phyloP scores from a whole-genome alignment of 1,284 basidiomycete species.

The Athelia sp. region DNA sequence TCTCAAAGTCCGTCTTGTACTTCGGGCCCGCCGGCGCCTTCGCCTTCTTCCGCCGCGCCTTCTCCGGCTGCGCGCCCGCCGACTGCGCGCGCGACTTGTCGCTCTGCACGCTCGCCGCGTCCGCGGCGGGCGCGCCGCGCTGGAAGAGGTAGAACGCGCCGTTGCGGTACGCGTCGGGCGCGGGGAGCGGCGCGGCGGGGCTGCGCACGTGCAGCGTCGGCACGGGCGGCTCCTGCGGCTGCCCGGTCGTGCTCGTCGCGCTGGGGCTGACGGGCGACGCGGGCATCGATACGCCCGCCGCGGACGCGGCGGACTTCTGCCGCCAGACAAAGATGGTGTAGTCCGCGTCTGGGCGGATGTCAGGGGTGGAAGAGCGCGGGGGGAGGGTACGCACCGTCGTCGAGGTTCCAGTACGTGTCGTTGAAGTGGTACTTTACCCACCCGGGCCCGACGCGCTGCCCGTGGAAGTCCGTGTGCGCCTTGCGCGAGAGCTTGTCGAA shows the following conservation, averaged over 20 bases:
- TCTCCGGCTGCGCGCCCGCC: conserved; percentile 25
- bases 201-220: conserved; percentile 64
- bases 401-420: conserved; percentile 70
- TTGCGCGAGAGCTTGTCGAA: conserved; percentile 69
- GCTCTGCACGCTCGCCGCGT: conserved; percentile 25
- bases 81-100: conserved; percentile 26
- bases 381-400: conserved; percentile 52
- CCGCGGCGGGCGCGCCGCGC: conserved; percentile 24
- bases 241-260: background rate
- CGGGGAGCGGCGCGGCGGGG: conserved; percentile 54
- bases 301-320: conserved; percentile 30
- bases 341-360: conserved; percentile 53
- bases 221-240: conserved; percentile 13
- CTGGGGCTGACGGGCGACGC: background rate
- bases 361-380: conserved; percentile 1
- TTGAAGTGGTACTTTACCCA: conserved; percentile 81
- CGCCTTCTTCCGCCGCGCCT: conserved; percentile 25
- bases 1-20: conserved; percentile 75
- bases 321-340: conserved; percentile 78
- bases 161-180: conserved; percentile 59
- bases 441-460: conserved; percentile 58
- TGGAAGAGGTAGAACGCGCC: conserved; percentile 66
- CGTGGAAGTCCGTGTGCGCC: conserved; percentile 46
- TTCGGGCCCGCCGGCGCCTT: conserved; percentile 40
- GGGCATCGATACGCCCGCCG: background rate